A percentile compares a stretch with the other conserved stretches of the same genome.
phyloP scores from a whole-genome alignment of 225 moss, liverwort and hornwort species.

The Climacium dendroides region DNA sequence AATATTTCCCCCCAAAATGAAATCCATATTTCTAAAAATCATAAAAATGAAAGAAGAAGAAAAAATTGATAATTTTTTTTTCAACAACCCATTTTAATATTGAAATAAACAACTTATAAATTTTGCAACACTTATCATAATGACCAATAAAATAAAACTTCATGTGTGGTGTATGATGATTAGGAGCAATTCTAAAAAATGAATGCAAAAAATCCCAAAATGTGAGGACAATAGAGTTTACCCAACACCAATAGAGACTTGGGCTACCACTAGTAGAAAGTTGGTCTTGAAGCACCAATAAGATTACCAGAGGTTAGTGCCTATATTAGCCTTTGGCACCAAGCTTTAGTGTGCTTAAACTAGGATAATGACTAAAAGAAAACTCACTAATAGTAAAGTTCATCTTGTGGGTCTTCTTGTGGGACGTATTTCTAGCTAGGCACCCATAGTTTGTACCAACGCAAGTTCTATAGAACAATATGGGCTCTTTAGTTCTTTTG shows the following conservation, averaged over 20 bases:
- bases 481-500: no score
- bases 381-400: background rate
- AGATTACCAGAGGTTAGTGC: background rate
- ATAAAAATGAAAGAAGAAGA: background rate
- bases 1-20: background rate
- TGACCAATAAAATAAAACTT: background rate
- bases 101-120: no score
- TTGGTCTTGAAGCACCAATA: background rate
- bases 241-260: background rate
- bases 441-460: no score
- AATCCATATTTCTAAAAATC: background rate
- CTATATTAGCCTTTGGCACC: fast-evolving
- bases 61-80: background rate
- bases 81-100: background rate
- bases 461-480: background rate
- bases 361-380: background rate
- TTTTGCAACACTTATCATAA: background rate
- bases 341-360: fast-evolving
- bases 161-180: background rate
- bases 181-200: background rate
- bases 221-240: background rate
- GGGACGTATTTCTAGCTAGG: fast-evolving
- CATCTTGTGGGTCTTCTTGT: background rate
- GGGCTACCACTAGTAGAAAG: fast-evolving
- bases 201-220: background rate